Evolutionary conservation across 2,329 filamentous ascomycete species (phyloP), one percentile per base, ranked within the genome.

Genomic region (Alternaria sp.): DNA sequence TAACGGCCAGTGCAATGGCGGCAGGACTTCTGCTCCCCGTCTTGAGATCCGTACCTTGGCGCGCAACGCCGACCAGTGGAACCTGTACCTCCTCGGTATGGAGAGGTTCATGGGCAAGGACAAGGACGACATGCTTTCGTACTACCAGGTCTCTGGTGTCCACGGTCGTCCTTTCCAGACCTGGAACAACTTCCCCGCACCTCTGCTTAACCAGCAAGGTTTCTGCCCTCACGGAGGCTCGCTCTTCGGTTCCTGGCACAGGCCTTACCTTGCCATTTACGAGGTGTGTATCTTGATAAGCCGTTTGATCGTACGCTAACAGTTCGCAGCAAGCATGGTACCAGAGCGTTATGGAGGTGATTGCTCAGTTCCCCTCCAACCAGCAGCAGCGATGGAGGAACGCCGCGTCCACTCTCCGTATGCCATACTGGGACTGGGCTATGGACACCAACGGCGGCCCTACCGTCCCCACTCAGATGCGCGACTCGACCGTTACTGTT

Each of bases 231-330:
- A 97, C 79, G 87, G 85, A 23, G 92, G 91, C 2, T 88, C 90
- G 44, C 82, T 96, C 15, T 96, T 97, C 76, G 88, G 90, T 43
- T 86, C 89, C 43, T 96, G 93, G 93, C 93, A 97, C 83, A 87
- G 93, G 54, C 91, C 92, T 1, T 96, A 95, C 78, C 83, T 96
- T 59, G 83, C 87, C 10, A 79, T 90, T 10, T 88, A 82, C 66
- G 85, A 91, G 82, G 86, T 87, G 72, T 37, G 76, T 54, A 55
- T 14, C 15, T 59, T 12, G 4, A 14, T 11, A 18, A 11, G 6
- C 6, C 15, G 18, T 4, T 18, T 14, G 6, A 25, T 15, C 11
- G 15, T 26, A 8, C 12, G 30, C 20, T 59, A 11, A 64, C 58
- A 58, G n/a, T 21, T 4, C 26, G 33, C 67, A 83, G 81, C 83